Percentiles rank a stretch among this genome's conserved stretches.
phyloP scores from a whole-genome alignment of 2,329 filamentous ascomycete genomes.

The Dactylellina leptospora region DNA sequence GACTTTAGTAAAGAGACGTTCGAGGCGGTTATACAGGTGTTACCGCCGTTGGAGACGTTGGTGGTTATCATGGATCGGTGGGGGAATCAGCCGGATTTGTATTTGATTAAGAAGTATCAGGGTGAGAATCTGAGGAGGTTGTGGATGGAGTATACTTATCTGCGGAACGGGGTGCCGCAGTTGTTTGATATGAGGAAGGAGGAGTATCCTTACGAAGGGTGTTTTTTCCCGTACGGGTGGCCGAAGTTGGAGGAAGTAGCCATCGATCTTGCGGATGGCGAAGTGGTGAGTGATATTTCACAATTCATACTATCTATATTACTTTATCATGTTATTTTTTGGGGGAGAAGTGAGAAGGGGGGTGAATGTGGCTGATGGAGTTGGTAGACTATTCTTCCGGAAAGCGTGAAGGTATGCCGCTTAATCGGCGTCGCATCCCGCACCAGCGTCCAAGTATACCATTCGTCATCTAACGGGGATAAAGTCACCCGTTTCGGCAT shows the following conservation, averaged over 20 bases:
- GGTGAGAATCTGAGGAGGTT: conserved; percentile 8
- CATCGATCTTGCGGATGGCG: not conserved
- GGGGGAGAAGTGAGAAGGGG: not conserved
- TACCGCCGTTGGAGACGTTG: conserved; percentile 22
- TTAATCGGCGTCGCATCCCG: no score
- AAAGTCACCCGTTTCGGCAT: not conserved
- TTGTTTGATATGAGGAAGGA: conserved; percentile 10
- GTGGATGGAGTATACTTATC: conserved; percentile 16
- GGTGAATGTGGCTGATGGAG: not conserved
- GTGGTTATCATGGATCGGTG: not conserved
- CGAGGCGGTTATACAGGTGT: not conserved
- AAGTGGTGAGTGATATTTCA: conserved; percentile 1
- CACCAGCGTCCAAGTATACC: no score
- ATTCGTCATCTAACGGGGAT: not conserved
- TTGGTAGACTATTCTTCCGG: conserved; percentile 14
- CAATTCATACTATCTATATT: not conserved
- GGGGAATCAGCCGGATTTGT: not conserved
- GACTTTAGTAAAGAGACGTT: not conserved
- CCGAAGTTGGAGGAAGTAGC: conserved; percentile 24
- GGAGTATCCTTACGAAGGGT: not conserved
- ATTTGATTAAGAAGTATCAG: conserved; percentile 16
- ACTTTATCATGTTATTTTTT: not conserved
- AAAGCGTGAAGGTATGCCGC: conserved; percentile 26
- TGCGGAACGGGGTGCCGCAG: not conserved
- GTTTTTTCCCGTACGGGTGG: conserved; percentile 30